Conservation (phyloP, 805 yeast species). For the Candida methanosorbosa region DNA sequence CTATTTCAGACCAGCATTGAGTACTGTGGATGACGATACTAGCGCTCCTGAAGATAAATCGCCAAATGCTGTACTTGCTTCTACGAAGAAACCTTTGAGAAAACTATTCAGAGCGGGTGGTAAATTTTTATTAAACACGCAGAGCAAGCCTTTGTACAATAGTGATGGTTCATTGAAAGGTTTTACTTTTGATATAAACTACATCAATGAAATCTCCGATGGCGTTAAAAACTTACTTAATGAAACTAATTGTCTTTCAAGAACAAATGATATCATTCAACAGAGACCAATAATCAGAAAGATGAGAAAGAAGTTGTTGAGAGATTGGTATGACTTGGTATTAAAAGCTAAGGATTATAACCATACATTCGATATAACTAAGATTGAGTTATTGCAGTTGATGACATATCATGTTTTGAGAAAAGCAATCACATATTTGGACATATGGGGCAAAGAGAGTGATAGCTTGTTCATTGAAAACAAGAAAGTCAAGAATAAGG, state of each 20-base stretch:
- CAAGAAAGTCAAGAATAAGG: neutral
- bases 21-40: conserved; percentile 10
- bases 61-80: conserved; percentile 22
- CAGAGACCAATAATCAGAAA: conserved; percentile 52
- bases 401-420: conserved; percentile 61
- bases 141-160: conserved; percentile 33
- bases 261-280: conserved; percentile 63
- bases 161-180: conserved; percentile 26
- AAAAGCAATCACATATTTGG: conserved; percentile 55
- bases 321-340: conserved; percentile 78
- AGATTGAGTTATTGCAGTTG: conserved; percentile 53
- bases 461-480: conserved; percentile 31
- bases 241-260: conserved; percentile 64
- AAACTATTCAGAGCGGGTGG: conserved; percentile 57
- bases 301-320: conserved; percentile 57
- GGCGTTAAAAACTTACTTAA: conserved; percentile 61
- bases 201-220: conserved; percentile 60
- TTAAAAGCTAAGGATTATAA: conserved; percentile 68
- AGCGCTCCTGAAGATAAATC: conserved; percentile 4
- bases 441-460: conserved; percentile 64
- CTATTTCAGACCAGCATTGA: conserved; percentile 44
- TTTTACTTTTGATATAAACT: conserved; percentile 45
- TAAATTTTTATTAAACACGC: conserved; percentile 55
- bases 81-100: conserved; percentile 42
- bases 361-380: conserved; percentile 48